Evolutionary conservation across 2,329 filamentous ascomycete species (phyloP).

Genomic region (Aspergillus proliferans): DNA sequence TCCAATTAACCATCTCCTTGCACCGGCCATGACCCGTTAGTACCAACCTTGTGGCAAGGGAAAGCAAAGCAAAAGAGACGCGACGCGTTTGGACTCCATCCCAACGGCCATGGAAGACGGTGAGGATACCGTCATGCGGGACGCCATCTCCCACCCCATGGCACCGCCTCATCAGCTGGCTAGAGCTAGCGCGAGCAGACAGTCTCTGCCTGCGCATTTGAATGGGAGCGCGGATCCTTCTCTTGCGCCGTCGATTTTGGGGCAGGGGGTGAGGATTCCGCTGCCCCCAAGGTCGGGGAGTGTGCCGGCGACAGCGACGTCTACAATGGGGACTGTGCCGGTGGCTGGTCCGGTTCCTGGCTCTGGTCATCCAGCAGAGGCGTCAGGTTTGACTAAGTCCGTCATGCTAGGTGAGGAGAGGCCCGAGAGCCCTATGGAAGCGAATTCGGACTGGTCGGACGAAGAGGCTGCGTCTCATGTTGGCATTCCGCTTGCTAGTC

Average conservation of each 20-base stretch:
- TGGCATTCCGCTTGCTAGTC: slow-evolving; percentile 42
- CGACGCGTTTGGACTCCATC: slow-evolving; percentile 2
- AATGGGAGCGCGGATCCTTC: slow-evolving; percentile 15
- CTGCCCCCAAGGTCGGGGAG: slow-evolving; percentile 5
- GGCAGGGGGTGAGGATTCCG: slow-evolving; percentile 15
- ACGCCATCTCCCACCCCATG: slow-evolving; percentile 18
- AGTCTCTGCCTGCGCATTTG: slow-evolving; percentile 10
- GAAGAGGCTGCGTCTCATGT: slow-evolving; percentile 29
- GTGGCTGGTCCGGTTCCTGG: slow-evolving; percentile 1
- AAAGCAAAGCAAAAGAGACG: slow-evolving; percentile 8
- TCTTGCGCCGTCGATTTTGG: slow-evolving; percentile 18
- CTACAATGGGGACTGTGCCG: slow-evolving; percentile 1
- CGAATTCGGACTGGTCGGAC: slow-evolving; percentile 39
- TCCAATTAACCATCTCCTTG: too few relatives aligned
- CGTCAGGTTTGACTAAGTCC: slow-evolving; percentile 14
- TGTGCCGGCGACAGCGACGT: not conserved
- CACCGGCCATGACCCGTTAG: slow-evolving; percentile 14
- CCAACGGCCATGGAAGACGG: slow-evolving; percentile 26
- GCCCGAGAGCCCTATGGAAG: slow-evolving; percentile 31
- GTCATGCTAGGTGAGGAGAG: slow-evolving; percentile 21
- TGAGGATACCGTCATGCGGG: slow-evolving; percentile 37
- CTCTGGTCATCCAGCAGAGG: slow-evolving; percentile 13
- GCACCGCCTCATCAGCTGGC: slow-evolving; percentile 12
- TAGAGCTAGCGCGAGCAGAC: slow-evolving; percentile 11
- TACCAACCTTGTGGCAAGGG: slow-evolving; percentile 1